Evolutionary conservation across 371 early-diverging fungal species (phyloP).

Genomic region (Mucor circinelloides): DNA sequence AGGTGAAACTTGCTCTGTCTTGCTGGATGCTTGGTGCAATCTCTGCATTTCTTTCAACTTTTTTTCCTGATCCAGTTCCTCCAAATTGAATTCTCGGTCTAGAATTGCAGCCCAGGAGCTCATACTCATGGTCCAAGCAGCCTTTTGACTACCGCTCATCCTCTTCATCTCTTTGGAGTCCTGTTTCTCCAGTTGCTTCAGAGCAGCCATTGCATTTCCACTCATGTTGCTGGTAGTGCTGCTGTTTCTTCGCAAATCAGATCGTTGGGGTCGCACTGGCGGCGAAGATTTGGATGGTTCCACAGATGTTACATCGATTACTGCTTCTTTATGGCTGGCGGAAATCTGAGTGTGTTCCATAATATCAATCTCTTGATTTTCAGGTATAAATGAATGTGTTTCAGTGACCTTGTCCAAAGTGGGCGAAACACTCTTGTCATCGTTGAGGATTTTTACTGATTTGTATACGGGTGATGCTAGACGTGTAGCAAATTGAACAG

Average conservation of each 20-base stretch:
- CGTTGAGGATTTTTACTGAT: slow-evolving; percentile 11
- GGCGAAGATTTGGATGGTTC: neutral
- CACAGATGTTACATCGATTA: neutral
- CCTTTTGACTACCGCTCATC: slow-evolving; percentile 48
- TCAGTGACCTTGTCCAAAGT: neutral
- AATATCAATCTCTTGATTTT: neutral
- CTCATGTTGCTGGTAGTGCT: neutral
- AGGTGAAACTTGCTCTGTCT: neutral
- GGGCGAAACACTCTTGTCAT: neutral
- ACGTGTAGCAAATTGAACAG: slow-evolving; percentile 21
- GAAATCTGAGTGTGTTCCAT: neutral
- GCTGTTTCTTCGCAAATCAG: slow-evolving; percentile 13
- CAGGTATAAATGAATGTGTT: neutral
- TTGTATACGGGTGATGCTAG: slow-evolving; percentile 15
- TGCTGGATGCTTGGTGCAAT: neutral
- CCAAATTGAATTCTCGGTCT: slow-evolving; percentile 32
- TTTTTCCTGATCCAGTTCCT: slow-evolving; percentile 22
- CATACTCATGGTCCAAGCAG: slow-evolving; percentile 45
- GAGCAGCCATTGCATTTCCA: neutral
- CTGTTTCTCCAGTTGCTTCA: neutral
- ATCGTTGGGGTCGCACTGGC: slow-evolving; percentile 18
- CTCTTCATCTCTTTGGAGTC: neutral
- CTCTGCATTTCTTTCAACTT: slow-evolving; percentile 7
- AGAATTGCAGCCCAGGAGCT: slow-evolving; percentile 43
- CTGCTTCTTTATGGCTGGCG: neutral